Evolutionary conservation across 257 asterid species (phyloP), one percentile per base, ranked within the genome.

Genomic region (Ilex aquifolium): DNA sequence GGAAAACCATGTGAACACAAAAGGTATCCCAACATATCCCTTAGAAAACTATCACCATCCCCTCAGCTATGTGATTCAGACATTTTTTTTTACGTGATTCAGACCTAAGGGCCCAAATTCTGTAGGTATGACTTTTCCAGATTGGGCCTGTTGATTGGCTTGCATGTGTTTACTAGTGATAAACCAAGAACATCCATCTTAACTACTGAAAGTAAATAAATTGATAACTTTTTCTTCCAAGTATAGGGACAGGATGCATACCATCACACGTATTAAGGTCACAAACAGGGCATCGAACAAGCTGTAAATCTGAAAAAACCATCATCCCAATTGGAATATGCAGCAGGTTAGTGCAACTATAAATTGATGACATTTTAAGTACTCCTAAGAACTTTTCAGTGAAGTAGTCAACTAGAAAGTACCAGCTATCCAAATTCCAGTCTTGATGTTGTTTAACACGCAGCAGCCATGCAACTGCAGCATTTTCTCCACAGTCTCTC

Each of bases 401-500:
- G 32, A 52, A 31, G 55, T 36, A 17, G 58, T 65, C 63, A 39
- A 21, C 27, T 21, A 11, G n/a, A 51, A 58, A 58, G 60, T 90
- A 93, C 99, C 99, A 71, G 99, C 93, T 82, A 93, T 80, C 99
- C 99, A 93, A 68, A 93, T 85, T 64, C 99, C 99, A 63, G 78
- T 75, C 78, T 84, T 90, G 65, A 90, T 66, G 66, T 81, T 80
- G 57, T 77, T 74, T 72, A 87, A 51, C 65, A 87, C 72, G 69
- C 94, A 85, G 64, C 77, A 60, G 42, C 94, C 94, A 17, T 76
- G 72, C 49, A 57, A 51, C 67, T 74, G 73, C 84, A 85, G 66
- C 76, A 72, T 61, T 60, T 72, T 69, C 74, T 82, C 84, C 17
- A 29, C 15, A 44, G 79, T 69, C 71, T 67, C 83, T 65, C 59